Base-by-base conservation (phyloP, 1,284 basidiomycete genomes). In the Pholiota adiposa region DNA sequence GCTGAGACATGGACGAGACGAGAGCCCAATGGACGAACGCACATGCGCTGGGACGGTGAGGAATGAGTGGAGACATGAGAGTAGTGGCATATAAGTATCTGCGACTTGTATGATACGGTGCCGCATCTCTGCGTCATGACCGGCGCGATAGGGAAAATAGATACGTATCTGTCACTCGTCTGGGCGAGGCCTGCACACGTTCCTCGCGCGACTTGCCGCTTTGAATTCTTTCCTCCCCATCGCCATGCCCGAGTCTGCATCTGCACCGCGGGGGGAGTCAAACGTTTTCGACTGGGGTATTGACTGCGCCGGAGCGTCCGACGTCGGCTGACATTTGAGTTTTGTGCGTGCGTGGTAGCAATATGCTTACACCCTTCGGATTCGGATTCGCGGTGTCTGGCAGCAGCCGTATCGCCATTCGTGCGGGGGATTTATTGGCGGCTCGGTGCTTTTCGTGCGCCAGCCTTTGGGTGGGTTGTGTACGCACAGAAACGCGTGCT, bases 1-100 rank as follows among this genome's bases (percentile, higher is more conserved):
- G 16, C 12, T 33, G 34, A 27, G n/a, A 25, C 41, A 51, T 16
- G 38, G 19, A 38, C 12, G 18, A n/a, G 14, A n/a, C 36, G 16
- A 36, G 16, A 56, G 56, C 33, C 59, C 54, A 60, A 56, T 60
- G 36, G 51, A 25, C 51, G 25, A 53, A 56, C 59, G 59, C 59
- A 60, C 59, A 60, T 60, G 59, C 50, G 59, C 54, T n/a, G 21
- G 21, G 21, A 25, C 6, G 43, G 21, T 18, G 14, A 46, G 44
- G 5, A 46, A 46, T 46, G 23, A 41, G 16, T 38, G 36, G 40
- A 41, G 40, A 7, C 44, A 46, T 46, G 44, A 27, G 44, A 46
- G 14, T 4, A 11, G 14, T 46, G 44, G 25, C 23, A 27, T 16
- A 27, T 23, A 46, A 14, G 27, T 46, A 27, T 27, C 21, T 27